A percentile compares a stretch with the other conserved stretches of the same genome.
phyloP scores from a whole-genome alignment of 2,329 filamentous ascomycete genomes.

The Cytospora schulzeri region DNA sequence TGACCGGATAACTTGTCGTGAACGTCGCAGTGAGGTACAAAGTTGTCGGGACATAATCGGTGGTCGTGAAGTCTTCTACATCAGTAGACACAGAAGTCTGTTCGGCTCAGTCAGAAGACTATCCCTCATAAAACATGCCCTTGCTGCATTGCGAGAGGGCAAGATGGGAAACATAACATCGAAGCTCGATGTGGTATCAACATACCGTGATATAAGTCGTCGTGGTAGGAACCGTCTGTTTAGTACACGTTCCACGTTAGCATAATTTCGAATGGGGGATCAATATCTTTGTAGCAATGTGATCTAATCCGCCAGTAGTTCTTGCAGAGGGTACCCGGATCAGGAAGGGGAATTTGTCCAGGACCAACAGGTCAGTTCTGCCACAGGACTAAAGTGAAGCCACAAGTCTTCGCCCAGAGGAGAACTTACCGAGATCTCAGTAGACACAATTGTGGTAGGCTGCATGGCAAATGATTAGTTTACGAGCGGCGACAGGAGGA shows the following conservation, averaged over 20 bases:
- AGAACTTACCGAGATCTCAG: neutral
- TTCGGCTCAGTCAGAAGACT: neutral
- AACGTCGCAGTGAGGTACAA: conserved; percentile 8
- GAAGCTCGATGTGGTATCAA: neutral
- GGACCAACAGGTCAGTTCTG: neutral
- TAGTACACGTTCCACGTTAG: neutral
- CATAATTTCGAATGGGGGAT: neutral
- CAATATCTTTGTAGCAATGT: too few species aligned
- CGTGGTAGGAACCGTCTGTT: neutral
- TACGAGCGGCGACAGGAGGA: neutral
- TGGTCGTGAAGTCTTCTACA: neutral
- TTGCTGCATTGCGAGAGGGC: neutral
- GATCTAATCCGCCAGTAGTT: too few species aligned
- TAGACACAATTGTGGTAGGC: neutral
- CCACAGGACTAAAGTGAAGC: too few species aligned
- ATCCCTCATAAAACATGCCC: neutral
- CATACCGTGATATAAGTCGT: neutral
- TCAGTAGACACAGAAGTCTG: neutral
- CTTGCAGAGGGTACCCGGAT: too few species aligned
- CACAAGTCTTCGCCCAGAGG: neutral
- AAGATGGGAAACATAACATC: neutral
- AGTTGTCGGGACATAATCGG: conserved; percentile 7
- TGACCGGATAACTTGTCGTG: conserved; percentile 5
- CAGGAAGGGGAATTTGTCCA: too few species aligned
- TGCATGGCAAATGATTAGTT: neutral